Conservation (phyloP, 108 stramenopile genomes). For the Nitzschia sp. region DNA sequence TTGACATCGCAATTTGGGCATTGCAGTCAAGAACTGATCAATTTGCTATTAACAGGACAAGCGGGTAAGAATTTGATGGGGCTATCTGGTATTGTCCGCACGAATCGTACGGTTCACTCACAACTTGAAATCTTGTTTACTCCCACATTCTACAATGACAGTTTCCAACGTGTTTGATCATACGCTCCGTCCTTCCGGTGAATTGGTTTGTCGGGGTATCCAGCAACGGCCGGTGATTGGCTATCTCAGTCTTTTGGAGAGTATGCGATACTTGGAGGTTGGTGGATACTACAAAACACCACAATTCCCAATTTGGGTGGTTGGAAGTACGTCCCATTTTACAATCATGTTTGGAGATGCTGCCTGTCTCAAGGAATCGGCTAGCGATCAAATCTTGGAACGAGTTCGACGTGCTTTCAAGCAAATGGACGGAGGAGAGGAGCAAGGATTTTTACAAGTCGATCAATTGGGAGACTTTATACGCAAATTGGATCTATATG, state of each 20-base stretch:
- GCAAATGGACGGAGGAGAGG: conserved; percentile 63
- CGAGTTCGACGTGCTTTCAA: conserved; percentile 80
- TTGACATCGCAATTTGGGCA: conserved; percentile 87
- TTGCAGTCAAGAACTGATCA: conserved; percentile 89
- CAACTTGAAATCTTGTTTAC: not conserved
- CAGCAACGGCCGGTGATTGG: conserved; percentile 72
- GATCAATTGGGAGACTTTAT: conserved; percentile 51
- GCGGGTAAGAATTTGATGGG: conserved; percentile 42
- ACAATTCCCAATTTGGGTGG: conserved; percentile 80
- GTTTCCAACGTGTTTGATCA: conserved; percentile 90
- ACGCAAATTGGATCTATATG: conserved; percentile 50
- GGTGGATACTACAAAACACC: conserved; percentile 86
- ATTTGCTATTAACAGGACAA: conserved; percentile 77
- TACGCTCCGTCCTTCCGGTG: conserved; percentile 54
- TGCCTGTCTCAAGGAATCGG: conserved; percentile 56
- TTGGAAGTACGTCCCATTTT: conserved; percentile 84
- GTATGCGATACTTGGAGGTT: conserved; percentile 75
- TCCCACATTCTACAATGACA: not conserved
- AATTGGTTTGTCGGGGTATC: conserved; percentile 79
- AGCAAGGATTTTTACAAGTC: conserved; percentile 71
- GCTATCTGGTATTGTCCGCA: not conserved
- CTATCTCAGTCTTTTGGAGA: conserved; percentile 82
- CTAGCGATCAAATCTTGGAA: conserved; percentile 69
- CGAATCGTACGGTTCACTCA: not conserved
- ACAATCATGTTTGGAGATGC: conserved; percentile 82